These are phyloP conservation scores for Calonectria leucothoes DNA, from an alignment of 2,329 filamentous ascomycete species.

Conservation along the genomic window DNA sequence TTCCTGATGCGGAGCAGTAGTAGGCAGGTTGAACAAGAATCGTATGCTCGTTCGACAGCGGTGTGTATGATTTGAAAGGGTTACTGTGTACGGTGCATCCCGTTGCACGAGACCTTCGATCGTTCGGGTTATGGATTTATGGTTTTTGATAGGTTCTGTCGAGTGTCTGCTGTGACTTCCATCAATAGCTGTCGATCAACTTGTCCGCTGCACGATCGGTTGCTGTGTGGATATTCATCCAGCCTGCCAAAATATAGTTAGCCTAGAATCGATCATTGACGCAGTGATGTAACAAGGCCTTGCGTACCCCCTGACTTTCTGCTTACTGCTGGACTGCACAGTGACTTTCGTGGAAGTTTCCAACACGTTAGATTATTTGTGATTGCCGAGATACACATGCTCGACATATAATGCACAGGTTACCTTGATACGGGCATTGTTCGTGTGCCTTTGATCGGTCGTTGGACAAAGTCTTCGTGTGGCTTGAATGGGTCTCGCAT, in stretches of 20 bases:
- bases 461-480: not conserved
- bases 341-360: too few species aligned
- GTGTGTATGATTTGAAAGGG: not conserved
- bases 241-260: too few species aligned
- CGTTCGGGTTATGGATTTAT: not conserved
- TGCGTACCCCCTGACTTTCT: too few species aligned
- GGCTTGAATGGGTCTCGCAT: not conserved
- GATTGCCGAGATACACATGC: too few species aligned
- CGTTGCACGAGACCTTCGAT: not conserved
- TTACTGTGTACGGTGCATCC: not conserved
- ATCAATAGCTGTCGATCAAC: not conserved
- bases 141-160: too few species aligned
- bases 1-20: not conserved
- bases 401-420: too few species aligned
- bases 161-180: not conserved
- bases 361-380: too few species aligned
- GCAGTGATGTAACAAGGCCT: too few species aligned
- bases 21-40: not conserved
- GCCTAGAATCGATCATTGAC: too few species aligned
- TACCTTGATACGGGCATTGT: too few species aligned
- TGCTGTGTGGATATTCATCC: too few species aligned
- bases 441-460: not conserved
- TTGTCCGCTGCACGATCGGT: not conserved
- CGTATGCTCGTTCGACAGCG: not conserved
- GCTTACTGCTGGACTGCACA: too few species aligned